Base-by-base conservation (phyloP, 2,329 filamentous ascomycete genomes). In the Aspergillus sergii region DNA sequence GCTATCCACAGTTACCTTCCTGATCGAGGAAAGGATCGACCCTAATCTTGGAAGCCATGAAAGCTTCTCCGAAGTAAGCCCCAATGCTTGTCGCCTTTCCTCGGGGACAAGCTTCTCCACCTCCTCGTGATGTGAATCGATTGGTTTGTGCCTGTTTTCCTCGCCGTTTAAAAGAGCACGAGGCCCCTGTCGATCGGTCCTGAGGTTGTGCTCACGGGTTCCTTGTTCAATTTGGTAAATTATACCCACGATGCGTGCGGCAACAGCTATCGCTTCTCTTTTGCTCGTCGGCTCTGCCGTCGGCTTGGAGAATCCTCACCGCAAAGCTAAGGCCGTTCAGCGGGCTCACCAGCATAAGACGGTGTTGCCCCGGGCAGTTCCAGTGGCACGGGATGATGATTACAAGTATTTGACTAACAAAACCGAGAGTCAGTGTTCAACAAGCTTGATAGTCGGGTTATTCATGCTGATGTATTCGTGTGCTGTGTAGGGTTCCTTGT, bases 401-500 rank as follows among this genome's bases (percentile, higher is more conserved):
- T 59, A 57, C 28, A 32, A 59, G 36, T 57, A 62, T 23, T 16
- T 64, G 32, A 62, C 50, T 4, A 59, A 62, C 21, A 62, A 48
- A 32, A 64, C 62, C 12, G 28, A 54, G 26, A 57, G 62, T 64
- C 16, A n/a, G 62, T 64, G 2, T 34, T 10, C 23, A 48, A 16
- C 45, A 51, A 2, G 32, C 51, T 11, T 2, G 53, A 41, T 26
- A 1, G 2, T 50, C 8, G 10, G 1, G 16, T 10, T n/a, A 19
- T 28, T 28, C 7, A 16, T 55, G n/a, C 51, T 55, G 51, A 55
- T 26, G n/a, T 36, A 19, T 16, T 12, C 11, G n/a, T 39, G 30
- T 21, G 1, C 12, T 16, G 12, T 28, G 12, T 26, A 89, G 87
- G 83, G 66, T 91, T 89, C 70, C 82, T 81, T 2, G 88, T 92